Evolutionary conservation across 2,329 filamentous ascomycete species (phyloP).

Genomic region (Fusarium palustre): DNA sequence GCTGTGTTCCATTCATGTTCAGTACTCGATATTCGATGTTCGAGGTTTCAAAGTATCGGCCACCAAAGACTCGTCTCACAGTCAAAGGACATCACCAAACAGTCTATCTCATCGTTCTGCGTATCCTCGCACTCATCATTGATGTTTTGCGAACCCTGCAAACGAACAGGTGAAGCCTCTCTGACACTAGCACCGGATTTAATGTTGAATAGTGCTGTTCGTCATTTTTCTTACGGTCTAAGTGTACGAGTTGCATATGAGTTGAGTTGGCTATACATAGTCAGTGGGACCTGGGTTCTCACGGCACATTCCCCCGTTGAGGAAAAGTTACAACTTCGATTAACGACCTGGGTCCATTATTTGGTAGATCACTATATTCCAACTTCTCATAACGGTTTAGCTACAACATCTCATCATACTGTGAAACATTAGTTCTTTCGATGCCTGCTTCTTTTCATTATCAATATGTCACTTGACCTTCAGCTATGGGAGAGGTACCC

Average conservation of each 20-base stretch:
- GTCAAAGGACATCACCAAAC: background rate
- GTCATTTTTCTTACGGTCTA: background rate
- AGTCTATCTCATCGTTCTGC: background rate
- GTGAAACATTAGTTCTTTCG: conserved; percentile 2
- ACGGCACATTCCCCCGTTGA: background rate
- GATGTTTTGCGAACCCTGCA: background rate
- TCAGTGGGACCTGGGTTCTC: background rate
- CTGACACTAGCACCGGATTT: background rate
- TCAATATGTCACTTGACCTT: background rate
- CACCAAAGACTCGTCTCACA: background rate
- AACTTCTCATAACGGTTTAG: background rate
- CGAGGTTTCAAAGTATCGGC: background rate
- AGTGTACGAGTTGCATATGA: background rate
- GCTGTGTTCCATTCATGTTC: background rate
- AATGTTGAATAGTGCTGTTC: background rate
- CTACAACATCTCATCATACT: background rate
- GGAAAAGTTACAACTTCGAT: background rate
- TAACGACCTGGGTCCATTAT: background rate
- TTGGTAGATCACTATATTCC: background rate
- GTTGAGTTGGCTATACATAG: background rate
- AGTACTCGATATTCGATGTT: background rate
- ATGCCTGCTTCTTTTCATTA: conserved; percentile 14
- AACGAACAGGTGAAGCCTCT: background rate
- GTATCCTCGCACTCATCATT: background rate
- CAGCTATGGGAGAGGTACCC: background rate